These are phyloP conservation scores for Clonostachys rosea DNA, from an alignment of 2,329 filamentous ascomycete genomes.

Conservation along the genomic window DNA sequence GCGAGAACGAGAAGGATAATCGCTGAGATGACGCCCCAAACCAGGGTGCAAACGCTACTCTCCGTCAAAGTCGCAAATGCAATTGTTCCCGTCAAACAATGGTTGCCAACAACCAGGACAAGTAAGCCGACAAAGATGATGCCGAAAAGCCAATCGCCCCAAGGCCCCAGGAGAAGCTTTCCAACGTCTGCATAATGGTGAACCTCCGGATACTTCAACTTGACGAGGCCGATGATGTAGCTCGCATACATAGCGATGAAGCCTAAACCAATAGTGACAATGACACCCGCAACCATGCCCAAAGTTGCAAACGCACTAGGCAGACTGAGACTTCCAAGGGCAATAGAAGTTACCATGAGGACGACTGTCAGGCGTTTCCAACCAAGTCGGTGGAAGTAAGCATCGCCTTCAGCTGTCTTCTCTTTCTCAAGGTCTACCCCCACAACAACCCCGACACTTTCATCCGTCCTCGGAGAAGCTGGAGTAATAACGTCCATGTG, in stretches of 20 bases:
- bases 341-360: constrained; percentile 52
- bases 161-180: constrained; percentile 52
- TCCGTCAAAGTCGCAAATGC: constrained; percentile 62
- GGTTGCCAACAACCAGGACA: constrained; percentile 67
- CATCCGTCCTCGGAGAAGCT: too few relatives aligned
- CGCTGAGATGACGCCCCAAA: constrained; percentile 38
- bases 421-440: constrained; percentile 20
- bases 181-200: constrained; percentile 66
- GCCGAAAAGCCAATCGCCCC: constrained; percentile 59
- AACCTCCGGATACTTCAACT: constrained; percentile 48
- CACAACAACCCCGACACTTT: neutral
- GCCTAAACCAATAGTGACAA: constrained; percentile 34
- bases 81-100: constrained; percentile 65
- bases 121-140: constrained; percentile 59
- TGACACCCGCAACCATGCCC: constrained; percentile 44
- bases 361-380: constrained; percentile 53
- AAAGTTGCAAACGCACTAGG: constrained; percentile 46
- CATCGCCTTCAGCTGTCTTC: constrained; percentile 36
- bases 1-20: constrained; percentile 39
- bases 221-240: constrained; percentile 40
- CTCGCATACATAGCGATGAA: constrained; percentile 42
- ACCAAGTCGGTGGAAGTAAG: constrained; percentile 46
- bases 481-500: too few relatives aligned
- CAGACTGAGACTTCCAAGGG: constrained; percentile 46
- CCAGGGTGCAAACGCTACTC: constrained; percentile 41